phyloP scores from a whole-genome alignment of 148 eudicot genomes.

The Drosera capensis region DNA sequence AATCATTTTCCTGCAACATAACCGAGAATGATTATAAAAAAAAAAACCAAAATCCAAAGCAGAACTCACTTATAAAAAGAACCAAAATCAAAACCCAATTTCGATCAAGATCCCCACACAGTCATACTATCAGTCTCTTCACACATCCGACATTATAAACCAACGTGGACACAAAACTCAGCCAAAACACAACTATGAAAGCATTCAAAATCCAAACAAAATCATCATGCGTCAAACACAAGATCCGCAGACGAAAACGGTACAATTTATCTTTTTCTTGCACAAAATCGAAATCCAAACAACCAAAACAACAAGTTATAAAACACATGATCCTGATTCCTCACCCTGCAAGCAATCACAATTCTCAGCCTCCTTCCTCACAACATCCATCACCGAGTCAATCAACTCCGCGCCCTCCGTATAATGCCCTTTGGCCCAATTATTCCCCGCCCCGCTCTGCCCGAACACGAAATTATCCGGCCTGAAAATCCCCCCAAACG shows the following conservation, averaged over 20 bases:
- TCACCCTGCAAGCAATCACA: constrained; percentile 3
- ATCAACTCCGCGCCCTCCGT: not conserved
- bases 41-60: no score
- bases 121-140: no score
- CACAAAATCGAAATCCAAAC: not conserved
- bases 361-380: not conserved
- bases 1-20: no score
- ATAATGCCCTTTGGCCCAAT: no score
- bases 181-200: not conserved
- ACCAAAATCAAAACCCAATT: no score
- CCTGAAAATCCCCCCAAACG: not conserved
- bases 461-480: not conserved
- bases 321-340: not conserved
- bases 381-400: not conserved
- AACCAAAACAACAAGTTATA: not conserved
- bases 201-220: not conserved
- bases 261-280: not conserved
- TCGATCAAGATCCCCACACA: no score
- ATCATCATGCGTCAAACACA: not conserved
- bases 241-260: not conserved
- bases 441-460: not conserved
- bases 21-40: no score
- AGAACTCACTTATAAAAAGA: no score
- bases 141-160: not conserved
- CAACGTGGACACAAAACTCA: not conserved